phyloP scores from a whole-genome alignment of 1,284 basidiomycete species.

The Papiliotrema terrestris region DNA sequence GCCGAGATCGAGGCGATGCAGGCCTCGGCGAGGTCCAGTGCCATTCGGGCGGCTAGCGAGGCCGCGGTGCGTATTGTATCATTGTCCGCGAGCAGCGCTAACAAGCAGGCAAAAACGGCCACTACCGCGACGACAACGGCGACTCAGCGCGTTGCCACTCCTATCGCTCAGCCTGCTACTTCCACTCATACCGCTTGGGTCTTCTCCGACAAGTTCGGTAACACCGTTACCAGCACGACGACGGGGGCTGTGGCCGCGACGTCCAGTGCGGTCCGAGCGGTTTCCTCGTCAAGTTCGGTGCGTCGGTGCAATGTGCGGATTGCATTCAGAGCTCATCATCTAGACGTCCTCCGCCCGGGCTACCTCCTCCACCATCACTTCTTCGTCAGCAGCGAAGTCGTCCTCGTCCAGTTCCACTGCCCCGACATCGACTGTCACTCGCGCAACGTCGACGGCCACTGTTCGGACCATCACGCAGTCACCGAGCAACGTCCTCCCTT shows the following conservation, averaged over 20 bases:
- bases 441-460: neutral
- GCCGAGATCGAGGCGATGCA: conserved; percentile 10
- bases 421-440: neutral
- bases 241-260: neutral
- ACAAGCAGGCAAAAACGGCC: conserved; percentile 5
- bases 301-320: neutral
- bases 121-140: conserved; percentile 4
- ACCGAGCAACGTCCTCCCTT: conserved; percentile 4
- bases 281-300: conserved; percentile 1
- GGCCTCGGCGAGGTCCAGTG: conserved; percentile 5
- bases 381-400: neutral
- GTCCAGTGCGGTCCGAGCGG: neutral
- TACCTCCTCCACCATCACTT: neutral
- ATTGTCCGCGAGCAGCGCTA: neutral
- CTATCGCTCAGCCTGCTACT: neutral
- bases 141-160: neutral
- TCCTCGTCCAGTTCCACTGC: neutral
- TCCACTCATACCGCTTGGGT: neutral
- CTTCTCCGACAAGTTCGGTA: conserved; percentile 5
- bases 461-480: conserved; percentile 1
- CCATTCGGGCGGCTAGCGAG: conserved; percentile 2
- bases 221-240: neutral
- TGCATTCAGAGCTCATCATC: no score
- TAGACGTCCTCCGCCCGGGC: neutral
- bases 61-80: conserved; percentile 6